These are phyloP conservation scores for Candida caryicola DNA, from an alignment of 805 yeast genomes.

Conservation along the genomic window DNA sequence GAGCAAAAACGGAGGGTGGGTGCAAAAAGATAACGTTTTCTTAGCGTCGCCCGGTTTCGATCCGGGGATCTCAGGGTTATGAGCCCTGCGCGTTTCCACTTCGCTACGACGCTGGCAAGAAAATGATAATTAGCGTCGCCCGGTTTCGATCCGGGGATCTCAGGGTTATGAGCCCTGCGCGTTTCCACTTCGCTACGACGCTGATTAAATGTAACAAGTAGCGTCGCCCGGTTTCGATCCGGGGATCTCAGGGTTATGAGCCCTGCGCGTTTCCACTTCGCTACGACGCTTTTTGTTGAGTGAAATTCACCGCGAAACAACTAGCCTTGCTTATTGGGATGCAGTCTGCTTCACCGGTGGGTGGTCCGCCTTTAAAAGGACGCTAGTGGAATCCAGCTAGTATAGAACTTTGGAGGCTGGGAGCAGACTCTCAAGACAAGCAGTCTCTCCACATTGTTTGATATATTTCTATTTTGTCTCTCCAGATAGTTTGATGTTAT, in stretches of 20 bases:
- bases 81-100: conserved; percentile 99
- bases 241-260: conserved; percentile 98
- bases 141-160: conserved; percentile 94
- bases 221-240: conserved; percentile 73
- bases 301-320: neutral
- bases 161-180: conserved; percentile 99
- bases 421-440: too few relatives aligned
- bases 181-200: conserved; percentile 99
- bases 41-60: conserved; percentile 60
- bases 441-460: too few relatives aligned
- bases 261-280: conserved; percentile 99
- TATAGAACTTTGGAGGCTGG: too few relatives aligned
- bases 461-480: too few relatives aligned
- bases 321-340: too few relatives aligned
- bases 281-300: conserved; percentile 70
- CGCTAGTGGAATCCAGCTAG: too few relatives aligned
- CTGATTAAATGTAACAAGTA: conserved; percentile 30
- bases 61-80: conserved; percentile 97
- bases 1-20: too few relatives aligned
- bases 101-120: conserved; percentile 84
- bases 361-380: too few relatives aligned
- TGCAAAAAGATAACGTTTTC: conserved; percentile 3
- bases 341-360: too few relatives aligned
- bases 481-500: too few relatives aligned
- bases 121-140: conserved; percentile 15